phyloP scores from a whole-genome alignment of 257 asterid species.

The Euphrasia confusa region DNA sequence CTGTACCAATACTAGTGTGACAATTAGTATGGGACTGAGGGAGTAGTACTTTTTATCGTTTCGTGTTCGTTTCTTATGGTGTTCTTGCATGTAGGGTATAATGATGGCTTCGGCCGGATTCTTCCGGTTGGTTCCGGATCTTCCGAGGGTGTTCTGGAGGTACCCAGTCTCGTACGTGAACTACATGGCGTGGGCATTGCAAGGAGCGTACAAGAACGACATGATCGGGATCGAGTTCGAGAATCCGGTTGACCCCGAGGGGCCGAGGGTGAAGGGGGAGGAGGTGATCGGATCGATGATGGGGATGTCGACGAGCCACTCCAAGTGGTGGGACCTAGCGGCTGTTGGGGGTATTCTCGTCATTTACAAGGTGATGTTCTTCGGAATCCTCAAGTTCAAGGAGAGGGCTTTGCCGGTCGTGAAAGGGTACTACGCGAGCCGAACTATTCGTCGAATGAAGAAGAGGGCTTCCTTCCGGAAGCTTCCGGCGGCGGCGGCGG shows the following conservation, averaged over 20 bases:
- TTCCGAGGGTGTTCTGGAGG: slow-evolving; percentile 69
- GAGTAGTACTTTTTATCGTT: too few relatives aligned
- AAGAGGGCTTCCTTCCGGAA: slow-evolving; percentile 76
- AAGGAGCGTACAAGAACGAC: slow-evolving; percentile 94
- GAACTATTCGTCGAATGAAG: slow-evolving; percentile 52
- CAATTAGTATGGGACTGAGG: too few relatives aligned
- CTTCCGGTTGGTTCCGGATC: slow-evolving; percentile 57
- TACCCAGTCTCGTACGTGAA: slow-evolving; percentile 76
- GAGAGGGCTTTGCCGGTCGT: slow-evolving; percentile 64
- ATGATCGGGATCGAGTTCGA: slow-evolving; percentile 77
- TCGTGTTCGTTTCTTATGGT: too few relatives aligned
- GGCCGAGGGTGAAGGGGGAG: slow-evolving; percentile 59
- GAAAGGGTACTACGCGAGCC: slow-evolving; percentile 37
- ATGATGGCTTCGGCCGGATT: slow-evolving; percentile 94
- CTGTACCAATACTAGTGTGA: too few relatives aligned
- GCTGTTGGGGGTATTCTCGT: slow-evolving; percentile 48
- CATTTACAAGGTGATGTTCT: slow-evolving; percentile 55
- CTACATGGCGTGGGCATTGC: slow-evolving; percentile 82
- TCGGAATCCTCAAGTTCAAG: slow-evolving; percentile 57
- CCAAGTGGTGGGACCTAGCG: slow-evolving; percentile 95
- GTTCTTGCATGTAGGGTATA: slow-evolving; percentile 42
- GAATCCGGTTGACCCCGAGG: slow-evolving; percentile 26
- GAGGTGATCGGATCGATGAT: slow-evolving; percentile 41
- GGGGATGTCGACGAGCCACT: slow-evolving; percentile 52
- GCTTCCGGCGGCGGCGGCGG: slow-evolving; percentile 28